Evolutionary conservation across 2,329 filamentous ascomycete species (phyloP).

Genomic region (Neonectria hederae): DNA sequence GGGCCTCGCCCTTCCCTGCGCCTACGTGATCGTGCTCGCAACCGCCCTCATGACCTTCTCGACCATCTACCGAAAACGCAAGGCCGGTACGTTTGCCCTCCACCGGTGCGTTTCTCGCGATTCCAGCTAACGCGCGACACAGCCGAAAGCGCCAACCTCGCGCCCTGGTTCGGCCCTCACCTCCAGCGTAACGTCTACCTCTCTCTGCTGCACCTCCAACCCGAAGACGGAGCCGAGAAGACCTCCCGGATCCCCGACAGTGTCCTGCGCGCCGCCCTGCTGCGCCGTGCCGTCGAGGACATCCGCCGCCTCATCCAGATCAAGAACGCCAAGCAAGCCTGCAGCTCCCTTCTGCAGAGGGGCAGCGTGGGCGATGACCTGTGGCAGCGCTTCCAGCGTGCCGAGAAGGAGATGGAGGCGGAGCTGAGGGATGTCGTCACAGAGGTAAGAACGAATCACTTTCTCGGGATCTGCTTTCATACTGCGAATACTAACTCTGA

Average conservation of each 20-base stretch:
- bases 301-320: conserved; percentile 92
- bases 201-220: conserved; percentile 83
- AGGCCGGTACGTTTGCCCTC: conserved; percentile 69
- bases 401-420: conserved; percentile 97
- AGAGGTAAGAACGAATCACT: conserved; percentile 68
- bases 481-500: conserved; percentile 7
- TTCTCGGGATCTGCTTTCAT: neutral
- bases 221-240: conserved; percentile 71
- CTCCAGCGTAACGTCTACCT: conserved; percentile 95
- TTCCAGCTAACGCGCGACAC: conserved; percentile 4
- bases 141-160: conserved; percentile 85
- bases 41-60: conserved; percentile 93
- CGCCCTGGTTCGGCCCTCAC: conserved; percentile 93
- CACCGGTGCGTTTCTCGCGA: neutral
- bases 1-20: conserved; percentile 85
- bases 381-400: conserved; percentile 89
- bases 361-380: conserved; percentile 96
- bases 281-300: conserved; percentile 90
- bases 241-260: conserved; percentile 78
- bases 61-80: conserved; percentile 90
- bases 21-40: conserved; percentile 87
- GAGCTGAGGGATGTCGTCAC: conserved; percentile 93
- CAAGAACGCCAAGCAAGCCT: conserved; percentile 86
- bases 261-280: conserved; percentile 85
- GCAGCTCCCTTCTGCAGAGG: conserved; percentile 82